Percentiles rank a stretch among this genome's conserved stretches.
phyloP scores from a whole-genome alignment of 202 grass and related monocot genomes.

The Tripidium arundinaceum region DNA sequence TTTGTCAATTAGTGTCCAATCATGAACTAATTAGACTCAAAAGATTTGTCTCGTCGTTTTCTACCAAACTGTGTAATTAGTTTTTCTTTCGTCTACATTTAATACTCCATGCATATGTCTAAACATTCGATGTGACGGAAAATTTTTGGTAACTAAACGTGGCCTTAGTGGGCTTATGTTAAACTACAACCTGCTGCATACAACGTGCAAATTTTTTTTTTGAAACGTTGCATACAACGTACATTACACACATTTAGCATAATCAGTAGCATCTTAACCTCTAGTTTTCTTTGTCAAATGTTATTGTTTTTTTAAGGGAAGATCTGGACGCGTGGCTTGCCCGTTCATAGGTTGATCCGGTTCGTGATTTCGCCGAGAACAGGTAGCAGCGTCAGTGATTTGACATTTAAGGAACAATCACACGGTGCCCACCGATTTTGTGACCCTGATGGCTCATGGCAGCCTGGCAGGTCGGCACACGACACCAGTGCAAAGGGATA shows the following conservation, averaged over 20 bases:
- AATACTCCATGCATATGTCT: too few species aligned
- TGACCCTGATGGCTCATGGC: not conserved
- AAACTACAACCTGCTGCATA: not conserved
- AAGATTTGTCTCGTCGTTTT: too few species aligned
- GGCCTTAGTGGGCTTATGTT: not conserved
- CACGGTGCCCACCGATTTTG: not conserved
- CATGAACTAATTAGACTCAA: too few species aligned
- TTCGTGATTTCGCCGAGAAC: constrained; percentile 14
- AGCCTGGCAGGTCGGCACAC: constrained; percentile 7
- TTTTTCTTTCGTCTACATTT: too few species aligned
- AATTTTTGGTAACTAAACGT: too few species aligned
- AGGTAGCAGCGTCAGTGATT: not conserved
- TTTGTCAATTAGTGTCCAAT: too few species aligned
- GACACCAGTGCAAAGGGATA: not conserved
- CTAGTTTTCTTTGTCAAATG: not conserved
- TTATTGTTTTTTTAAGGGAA: not conserved
- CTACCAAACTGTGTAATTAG: too few species aligned
- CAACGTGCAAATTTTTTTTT: not conserved
- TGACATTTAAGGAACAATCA: constrained; percentile 9
- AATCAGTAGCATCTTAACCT: not conserved
- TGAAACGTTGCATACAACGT: not conserved
- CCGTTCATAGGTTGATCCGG: not conserved
- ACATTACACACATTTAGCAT: not conserved
- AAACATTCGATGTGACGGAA: too few species aligned
- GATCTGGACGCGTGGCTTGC: constrained; percentile 20